Base-by-base conservation (phyloP, 2,329 filamentous ascomycete species). In the Sordariomycetes sp. region DNA sequence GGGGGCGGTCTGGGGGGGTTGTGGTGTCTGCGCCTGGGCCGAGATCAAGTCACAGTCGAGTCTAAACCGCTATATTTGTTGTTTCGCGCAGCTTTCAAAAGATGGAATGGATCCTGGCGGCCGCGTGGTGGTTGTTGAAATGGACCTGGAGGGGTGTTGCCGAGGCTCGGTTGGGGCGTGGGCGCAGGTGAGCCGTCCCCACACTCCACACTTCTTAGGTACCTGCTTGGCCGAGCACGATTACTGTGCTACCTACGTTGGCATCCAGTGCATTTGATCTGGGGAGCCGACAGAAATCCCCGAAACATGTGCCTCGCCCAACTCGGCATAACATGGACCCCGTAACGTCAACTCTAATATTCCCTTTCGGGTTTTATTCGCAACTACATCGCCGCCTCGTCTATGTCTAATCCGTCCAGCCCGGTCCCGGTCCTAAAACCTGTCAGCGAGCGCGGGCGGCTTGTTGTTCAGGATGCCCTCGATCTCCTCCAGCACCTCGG, bases 391-490 rank as follows among this genome's bases (percentile, higher is more conserved):
- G 2, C 8, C 22, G 4, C 12, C 4, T 50, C 22, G 6, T 22
- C 46, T 50, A 24, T n/a, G 22, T 22, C 22, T 50, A 50, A n/a
- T 24, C 5, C 11, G 12, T 50, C 7, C 40, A n/a, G 18, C 16
- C 7, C 40, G 18, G 40, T 16, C 40, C 40, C 40, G 18, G 12
- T 3, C 25, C 24, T 57, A 57, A 52, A 52, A 57, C 55, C 55
- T 52, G 7, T 48, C 50, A n/a, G 37, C 40, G 51, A 58, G 63
- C 64, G 63, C 72, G 59, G 75, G 73, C 2, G 81, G 81, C 72
- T 82, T 84, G 67, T 85, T 86, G 61, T 76, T 74, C 55, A 85
- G 67, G 56, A 84, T 75, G 46, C 72, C 72, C 60, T 86, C 82
- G 66, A 86, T 85, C 73, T 83, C 78, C 14, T 72, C 70, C 71